Evolutionary conservation across 176 grass and related monocot genomes (phyloP).

Genomic region (Triticum aestivum): DNA sequence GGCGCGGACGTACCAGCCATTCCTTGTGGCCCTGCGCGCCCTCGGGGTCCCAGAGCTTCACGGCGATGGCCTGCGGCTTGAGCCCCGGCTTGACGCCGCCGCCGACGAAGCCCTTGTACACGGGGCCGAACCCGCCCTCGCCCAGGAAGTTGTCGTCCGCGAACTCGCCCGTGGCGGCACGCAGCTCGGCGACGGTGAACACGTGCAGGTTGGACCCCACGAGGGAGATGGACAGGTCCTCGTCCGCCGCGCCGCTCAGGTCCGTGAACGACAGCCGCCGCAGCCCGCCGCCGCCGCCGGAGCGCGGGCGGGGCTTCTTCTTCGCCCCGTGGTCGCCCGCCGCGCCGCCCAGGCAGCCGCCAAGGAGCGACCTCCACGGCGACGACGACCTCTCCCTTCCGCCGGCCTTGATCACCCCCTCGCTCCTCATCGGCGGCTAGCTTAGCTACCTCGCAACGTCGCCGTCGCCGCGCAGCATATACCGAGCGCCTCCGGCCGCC

Average conservation of each 20-base stretch:
- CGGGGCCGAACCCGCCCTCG: constrained; percentile 72
- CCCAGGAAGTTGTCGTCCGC: constrained; percentile 67
- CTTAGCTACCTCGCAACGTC: neutral
- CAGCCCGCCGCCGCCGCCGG: constrained; percentile 12
- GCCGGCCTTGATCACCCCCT: neutral
- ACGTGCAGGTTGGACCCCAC: constrained; percentile 68
- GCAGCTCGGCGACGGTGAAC: constrained; percentile 57
- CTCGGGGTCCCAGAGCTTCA: constrained; percentile 77
- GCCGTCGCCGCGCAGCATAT: neutral
- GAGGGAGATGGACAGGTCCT: constrained; percentile 71
- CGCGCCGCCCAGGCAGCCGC: constrained; percentile 25
- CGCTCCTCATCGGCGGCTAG: constrained; percentile 23
- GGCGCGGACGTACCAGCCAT: constrained; percentile 42
- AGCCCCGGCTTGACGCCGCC: constrained; percentile 59
- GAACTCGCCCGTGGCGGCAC: constrained; percentile 48
- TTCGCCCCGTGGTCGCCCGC: neutral
- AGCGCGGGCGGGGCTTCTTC: constrained; percentile 32
- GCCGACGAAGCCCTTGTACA: constrained; percentile 67
- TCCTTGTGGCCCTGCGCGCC: constrained; percentile 71
- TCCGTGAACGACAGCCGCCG: constrained; percentile 60
- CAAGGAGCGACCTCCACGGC: constrained; percentile 38
- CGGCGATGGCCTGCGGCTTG: constrained; percentile 58
- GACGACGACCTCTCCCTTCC: constrained; percentile 11
- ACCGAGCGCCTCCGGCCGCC: neutral
- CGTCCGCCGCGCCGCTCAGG: constrained; percentile 52